Conservation (phyloP, 1,139 yeast species). For the Trichomonascaceae sp. region DNA sequence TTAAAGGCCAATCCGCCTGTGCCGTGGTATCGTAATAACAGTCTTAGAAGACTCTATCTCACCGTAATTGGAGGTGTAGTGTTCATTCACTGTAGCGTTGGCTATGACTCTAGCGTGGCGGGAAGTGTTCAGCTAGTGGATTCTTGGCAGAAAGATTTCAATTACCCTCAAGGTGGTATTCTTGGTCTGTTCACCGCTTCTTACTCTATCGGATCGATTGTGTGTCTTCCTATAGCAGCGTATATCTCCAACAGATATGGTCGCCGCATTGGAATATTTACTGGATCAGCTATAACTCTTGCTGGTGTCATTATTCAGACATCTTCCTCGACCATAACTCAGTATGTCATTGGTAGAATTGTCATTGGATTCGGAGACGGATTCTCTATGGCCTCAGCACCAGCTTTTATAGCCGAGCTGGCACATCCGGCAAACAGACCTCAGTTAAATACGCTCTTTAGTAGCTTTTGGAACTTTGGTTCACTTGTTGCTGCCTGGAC, state of each 20-base stretch:
- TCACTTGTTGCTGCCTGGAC: conserved; percentile 10
- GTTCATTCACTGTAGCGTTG: conserved; percentile 20
- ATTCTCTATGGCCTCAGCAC: conserved; percentile 18
- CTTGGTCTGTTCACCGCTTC: conserved; percentile 31
- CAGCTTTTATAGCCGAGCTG: conserved; percentile 19
- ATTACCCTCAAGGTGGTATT: conserved; percentile 39
- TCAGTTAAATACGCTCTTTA: conserved; percentile 10
- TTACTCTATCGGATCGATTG: conserved; percentile 12
- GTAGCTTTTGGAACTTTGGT: conserved; percentile 11
- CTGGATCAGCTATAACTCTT: conserved; percentile 12
- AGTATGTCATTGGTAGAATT: conserved; percentile 21
- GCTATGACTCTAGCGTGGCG: conserved; percentile 49
- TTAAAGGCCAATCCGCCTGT: conserved; percentile 1
- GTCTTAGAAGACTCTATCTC: neutral
- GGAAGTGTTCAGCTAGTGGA: conserved; percentile 45
- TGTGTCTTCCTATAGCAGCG: conserved; percentile 7
- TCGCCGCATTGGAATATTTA: conserved; percentile 15
- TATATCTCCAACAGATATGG: conserved; percentile 8
- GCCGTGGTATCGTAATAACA: conserved; percentile 2
- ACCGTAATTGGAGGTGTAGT: conserved; percentile 3
- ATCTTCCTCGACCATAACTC: conserved; percentile 12
- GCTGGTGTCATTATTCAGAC: conserved; percentile 16
- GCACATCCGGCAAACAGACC: conserved; percentile 16
- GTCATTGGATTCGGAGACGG: conserved; percentile 22
- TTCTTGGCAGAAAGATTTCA: conserved; percentile 36